These are phyloP conservation scores for Russula virescens DNA, from an alignment of 768 basidiomycete genomes.

Conservation along the genomic window DNA sequence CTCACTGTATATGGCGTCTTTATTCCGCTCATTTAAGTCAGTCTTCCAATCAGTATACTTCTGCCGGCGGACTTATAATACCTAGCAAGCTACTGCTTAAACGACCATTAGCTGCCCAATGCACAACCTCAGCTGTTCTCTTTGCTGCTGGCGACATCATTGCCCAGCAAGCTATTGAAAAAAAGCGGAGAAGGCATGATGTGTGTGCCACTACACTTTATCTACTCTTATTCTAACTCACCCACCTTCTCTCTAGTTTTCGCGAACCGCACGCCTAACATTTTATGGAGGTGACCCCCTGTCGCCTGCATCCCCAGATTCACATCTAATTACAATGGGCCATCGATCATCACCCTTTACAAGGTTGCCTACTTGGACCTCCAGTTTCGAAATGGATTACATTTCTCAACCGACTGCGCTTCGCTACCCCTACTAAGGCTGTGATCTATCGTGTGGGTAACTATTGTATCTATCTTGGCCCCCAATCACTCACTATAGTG, in stretches of 20 bases:
- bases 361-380: constrained; percentile 72
- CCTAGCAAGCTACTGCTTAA: constrained; percentile 53
- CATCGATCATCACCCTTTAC: constrained; percentile 2
- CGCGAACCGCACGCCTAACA: constrained; percentile 56
- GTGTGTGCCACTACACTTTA: constrained; percentile 35
- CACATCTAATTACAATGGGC: background rate
- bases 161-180: constrained; percentile 82
- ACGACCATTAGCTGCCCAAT: constrained; percentile 58
- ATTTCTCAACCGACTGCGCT: constrained; percentile 63
- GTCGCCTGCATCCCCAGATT: background rate
- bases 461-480: background rate
- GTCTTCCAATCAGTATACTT: background rate
- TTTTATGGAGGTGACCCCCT: constrained; percentile 60
- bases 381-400: constrained; percentile 78
- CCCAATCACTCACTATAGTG: background rate
- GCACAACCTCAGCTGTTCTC: constrained; percentile 55
- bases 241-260: constrained; percentile 35
- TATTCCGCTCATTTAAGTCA: constrained; percentile 38
- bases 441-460: constrained; percentile 54
- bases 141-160: constrained; percentile 76
- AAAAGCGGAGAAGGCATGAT: constrained; percentile 67
- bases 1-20: constrained; percentile 27
- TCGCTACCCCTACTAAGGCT: constrained; percentile 52
- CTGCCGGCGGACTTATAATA: background rate
- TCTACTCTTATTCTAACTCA: background rate